Evolutionary conservation across 768 basidiomycete species (phyloP), one percentile per base, ranked within the genome.

Genomic region (Suillus americanus): DNA sequence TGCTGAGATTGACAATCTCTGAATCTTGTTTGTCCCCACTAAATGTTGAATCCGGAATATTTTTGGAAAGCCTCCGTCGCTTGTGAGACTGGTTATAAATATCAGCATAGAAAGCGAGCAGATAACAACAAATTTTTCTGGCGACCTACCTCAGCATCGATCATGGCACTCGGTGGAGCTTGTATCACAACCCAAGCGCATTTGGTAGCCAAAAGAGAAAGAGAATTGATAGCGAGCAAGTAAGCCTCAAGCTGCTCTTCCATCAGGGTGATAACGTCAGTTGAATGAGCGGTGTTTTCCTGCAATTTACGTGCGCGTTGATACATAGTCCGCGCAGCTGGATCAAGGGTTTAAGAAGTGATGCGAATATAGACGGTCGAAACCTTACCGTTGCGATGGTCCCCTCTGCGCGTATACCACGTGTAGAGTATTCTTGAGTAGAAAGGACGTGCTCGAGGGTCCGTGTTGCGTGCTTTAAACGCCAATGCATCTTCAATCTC

Each of bases 391-490:
- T 86, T 94, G 60, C 94, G 87, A 78, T 95, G 95, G 75, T 98
- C 95, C 33, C 92, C 92, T 74, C 92, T 83, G 63, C 85, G 83
- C 69, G 90, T 85, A 74, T 95, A 90, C 95, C 95, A 99, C 55
- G 94, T 89, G 77, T 97, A 97, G n/a, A 99, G 78, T 62, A 99
- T 93, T 70, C 88, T 86, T 41, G 94, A 89, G 79, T 97, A 99
- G 72, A 87, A 89, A 0, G 96, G 96, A 43, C 83, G 85, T 45
- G 89, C 79, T 51, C 92, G 86, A 57, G 97, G 95, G 78, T 99
- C 94, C 20, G 90, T 89, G 74, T 98, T 97, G 65, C 96, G 86
- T 8, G 95, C 92, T 75, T 98, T 97, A 81, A 96, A 98, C 23
- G 91, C 85, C 48, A 99, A 81, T 18, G 90, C 88, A 50, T 86